phyloP scores from a whole-genome alignment of 2,329 filamentous ascomycete species.

The Ramularia endophylla region DNA sequence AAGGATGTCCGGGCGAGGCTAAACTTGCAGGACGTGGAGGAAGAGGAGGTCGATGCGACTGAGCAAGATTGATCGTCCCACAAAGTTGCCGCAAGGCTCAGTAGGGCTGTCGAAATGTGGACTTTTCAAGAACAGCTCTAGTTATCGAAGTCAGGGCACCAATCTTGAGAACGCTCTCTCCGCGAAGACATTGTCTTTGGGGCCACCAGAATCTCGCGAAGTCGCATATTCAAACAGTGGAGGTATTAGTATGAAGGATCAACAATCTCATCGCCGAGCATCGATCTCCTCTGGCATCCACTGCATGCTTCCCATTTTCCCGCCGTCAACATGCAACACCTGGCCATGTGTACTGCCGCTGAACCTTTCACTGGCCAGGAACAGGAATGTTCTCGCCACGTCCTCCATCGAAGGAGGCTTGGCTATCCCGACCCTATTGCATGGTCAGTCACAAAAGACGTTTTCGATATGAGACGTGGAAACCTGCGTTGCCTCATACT shows the following conservation, averaged over 20 bases:
- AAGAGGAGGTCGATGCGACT: slow-evolving; percentile 4
- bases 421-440: slow-evolving; percentile 27
- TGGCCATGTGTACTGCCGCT: slow-evolving; percentile 42
- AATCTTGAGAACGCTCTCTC: too few species aligned
- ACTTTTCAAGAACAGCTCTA: background rate
- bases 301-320: slow-evolving; percentile 34
- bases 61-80: background rate
- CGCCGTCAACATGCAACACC: slow-evolving; percentile 41
- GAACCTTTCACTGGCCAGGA: slow-evolving; percentile 43
- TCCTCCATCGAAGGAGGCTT: slow-evolving; percentile 35
- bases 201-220: too few species aligned
- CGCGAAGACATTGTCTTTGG: too few species aligned
- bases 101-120: background rate
- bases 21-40: slow-evolving; percentile 31
- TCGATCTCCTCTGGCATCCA: slow-evolving; percentile 15
- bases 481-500: slow-evolving; percentile 39
- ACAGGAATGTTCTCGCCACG: slow-evolving; percentile 41
- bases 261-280: background rate
- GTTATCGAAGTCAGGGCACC: too few species aligned
- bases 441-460: background rate
- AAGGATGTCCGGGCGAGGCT: slow-evolving; percentile 76
- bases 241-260: too few species aligned
- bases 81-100: too few species aligned
- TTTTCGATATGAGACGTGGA: background rate
- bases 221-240: too few species aligned